Base-by-base conservation (phyloP, 129 eudicot species). In the Silybum marianum region DNA sequence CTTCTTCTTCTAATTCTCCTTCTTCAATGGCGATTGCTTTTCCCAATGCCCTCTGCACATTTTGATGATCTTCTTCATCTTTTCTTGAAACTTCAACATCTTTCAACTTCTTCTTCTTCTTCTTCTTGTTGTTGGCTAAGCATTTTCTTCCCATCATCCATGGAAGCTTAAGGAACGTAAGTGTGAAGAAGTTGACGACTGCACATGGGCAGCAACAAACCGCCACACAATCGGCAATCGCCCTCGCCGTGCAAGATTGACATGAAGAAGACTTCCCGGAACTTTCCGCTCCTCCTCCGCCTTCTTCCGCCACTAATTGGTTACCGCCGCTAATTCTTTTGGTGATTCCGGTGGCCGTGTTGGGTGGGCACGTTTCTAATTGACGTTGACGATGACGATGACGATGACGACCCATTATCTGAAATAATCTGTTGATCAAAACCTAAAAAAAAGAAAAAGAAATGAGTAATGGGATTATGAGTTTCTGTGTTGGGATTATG, bases 201-300 rank as follows among this genome's bases (percentile, higher is more conserved):
- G 94, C 97, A 6, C 93, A 88, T 0, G 97, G 94, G 75, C 97
- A 92, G 80, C 94, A 92, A 77, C 94, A 88, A 18, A 92, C 69
- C 2, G 97, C 97, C 18, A 92, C 91, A 25, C 94, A 92, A 42
- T 92, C 97, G 4, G 97, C 98, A 54, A 94, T 84, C 83, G 85
- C 67, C 9, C 89, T 87, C 19, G 84, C 98, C 3, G 93, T 84
- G 85, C 96, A 94, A 16, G 96, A 90, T 58, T 73, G 81, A 60
- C 98, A 94, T 7, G 95, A 32, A 6, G 36, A 88, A 81, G 36
- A 88, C 82, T 85, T 86, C 30, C 96, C 95, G 22, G 89, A 84
- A 74, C 97, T 87, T 58, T 84, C 78, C 38, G 79, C 85, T 18
- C 44, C 85, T 18, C 44, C 85, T 40, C 84, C 86, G 75, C 19